phyloP scores from a whole-genome alignment of 257 asterid species.

The Thymus mandschuricus region DNA sequence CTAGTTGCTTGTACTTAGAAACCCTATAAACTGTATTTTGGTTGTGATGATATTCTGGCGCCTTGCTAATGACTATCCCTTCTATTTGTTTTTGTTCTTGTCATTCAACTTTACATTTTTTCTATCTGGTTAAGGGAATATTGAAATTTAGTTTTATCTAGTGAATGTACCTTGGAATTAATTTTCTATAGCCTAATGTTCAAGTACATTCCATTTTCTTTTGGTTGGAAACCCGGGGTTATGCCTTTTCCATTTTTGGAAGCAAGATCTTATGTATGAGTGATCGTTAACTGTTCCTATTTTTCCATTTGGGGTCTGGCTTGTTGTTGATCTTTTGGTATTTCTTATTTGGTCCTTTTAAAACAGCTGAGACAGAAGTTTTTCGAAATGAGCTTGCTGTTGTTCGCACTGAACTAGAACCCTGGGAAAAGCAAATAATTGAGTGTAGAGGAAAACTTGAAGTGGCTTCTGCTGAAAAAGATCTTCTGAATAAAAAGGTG shows the following conservation, averaged over 20 bases:
- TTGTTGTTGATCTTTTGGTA: conserved; percentile 21
- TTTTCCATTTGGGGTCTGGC: background rate
- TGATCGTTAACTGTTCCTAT: background rate
- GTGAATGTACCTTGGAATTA: background rate
- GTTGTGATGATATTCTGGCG: background rate
- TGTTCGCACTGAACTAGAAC: conserved; percentile 86
- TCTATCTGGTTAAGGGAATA: conserved; percentile 8
- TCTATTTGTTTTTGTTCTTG: background rate
- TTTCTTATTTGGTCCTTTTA: conserved; percentile 5
- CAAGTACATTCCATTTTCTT: background rate
- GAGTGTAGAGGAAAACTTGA: conserved; percentile 88
- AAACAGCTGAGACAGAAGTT: conserved; percentile 83
- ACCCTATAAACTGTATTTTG: background rate
- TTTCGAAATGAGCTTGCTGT: conserved; percentile 77
- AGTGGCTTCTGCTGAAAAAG: conserved; percentile 79
- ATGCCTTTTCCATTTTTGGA: background rate
- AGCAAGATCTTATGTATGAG: background rate
- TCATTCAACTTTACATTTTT: background rate
- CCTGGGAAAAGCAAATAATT: conserved; percentile 93
- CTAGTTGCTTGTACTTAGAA: background rate
- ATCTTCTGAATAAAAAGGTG: conserved; percentile 80
- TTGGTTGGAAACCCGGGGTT: conserved; percentile 1
- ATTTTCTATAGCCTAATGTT: background rate
- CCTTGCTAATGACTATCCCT: background rate
- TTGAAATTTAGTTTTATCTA: background rate